A percentile compares a stretch with the other conserved stretches of the same genome.
Conservation (phyloP, 257 asterid species). For the Verbena officinalis region DNA sequence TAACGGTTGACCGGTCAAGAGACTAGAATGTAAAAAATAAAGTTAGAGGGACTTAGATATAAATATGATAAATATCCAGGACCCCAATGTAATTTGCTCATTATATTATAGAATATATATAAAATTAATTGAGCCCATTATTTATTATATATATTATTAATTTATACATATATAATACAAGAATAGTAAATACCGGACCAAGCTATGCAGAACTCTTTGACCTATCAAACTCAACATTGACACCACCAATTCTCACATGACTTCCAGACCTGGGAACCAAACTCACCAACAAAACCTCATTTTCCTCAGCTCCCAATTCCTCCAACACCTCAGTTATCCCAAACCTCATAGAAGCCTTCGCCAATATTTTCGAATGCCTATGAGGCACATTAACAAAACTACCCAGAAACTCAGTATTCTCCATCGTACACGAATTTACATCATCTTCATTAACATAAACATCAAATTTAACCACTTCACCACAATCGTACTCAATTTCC, state of each 20-base stretch:
- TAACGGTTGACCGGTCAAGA: no score
- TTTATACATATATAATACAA: no score
- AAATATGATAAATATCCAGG: no score
- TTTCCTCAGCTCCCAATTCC: not conserved
- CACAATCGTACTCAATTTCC: not conserved
- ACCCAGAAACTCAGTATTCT: constrained; percentile 13
- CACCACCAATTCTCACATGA: not conserved
- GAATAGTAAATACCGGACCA: no score
- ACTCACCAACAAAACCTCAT: constrained; percentile 16
- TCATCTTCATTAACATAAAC: constrained; percentile 9
- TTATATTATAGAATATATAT: no score
- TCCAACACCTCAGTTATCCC: not conserved
- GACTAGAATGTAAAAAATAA: no score
- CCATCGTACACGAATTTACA: not conserved
- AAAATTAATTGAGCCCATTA: no score
- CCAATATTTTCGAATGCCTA: not conserved
- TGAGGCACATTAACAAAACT: constrained; percentile 16
- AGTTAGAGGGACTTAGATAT: no score
- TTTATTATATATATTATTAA: no score
- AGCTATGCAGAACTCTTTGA: no score
- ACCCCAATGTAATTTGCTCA: no score
- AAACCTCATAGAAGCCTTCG: not conserved
- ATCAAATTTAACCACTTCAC: not conserved
- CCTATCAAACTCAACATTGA: constrained; percentile 11
- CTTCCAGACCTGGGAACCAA: constrained; percentile 14